Evolutionary conservation across 305 asterid genomes (phyloP), one percentile per base, ranked within the genome.

Genomic region (Lippia alba): DNA sequence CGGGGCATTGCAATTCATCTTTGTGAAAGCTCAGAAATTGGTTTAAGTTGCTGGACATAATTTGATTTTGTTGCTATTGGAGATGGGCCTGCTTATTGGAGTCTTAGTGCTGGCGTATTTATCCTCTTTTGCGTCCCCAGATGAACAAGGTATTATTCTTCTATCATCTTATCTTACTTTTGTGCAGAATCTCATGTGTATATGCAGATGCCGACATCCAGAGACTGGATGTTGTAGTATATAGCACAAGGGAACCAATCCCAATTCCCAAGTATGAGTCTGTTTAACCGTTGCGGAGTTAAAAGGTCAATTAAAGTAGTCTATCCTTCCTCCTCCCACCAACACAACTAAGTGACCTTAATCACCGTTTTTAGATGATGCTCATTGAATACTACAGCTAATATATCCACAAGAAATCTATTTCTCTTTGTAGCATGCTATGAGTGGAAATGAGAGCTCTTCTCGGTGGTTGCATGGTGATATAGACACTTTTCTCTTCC

Each of bases 111-210:
- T 80, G 74, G 67, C 80, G 40, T 79, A 20, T 67, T 55, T 84
- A 50, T 62, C 46, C 69, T 72, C 79, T 32, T 74, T 72, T 36
- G 86, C 81, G 39, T 61, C 81, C 16, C 80, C 86, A 49, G 81
- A 79, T 81, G 80, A 76, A 59, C 86, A 81, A 84, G 89, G 89
- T 84, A 67, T 4, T 56, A 16, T 40, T 66, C 54, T 59, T 53
- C 16, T 44, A 14, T 33, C 19, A 55, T 67, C 60, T 48, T 1
- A 55, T 49, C 17, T 68, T 41, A 44, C 12, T 53, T 20, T 53
- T 16, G 45, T 33, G 56, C 17, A 6, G 19, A 32, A 19, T 14
- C 12, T 62, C 54, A 50, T 24, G 50, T 24, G 46, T 15, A 11
- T 30, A 33, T 50, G 12, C 58, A 30, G 7, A 64, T 59, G 40